phyloP scores from a whole-genome alignment of 306 rosid genomes.

The Cucurbita ficifolia region DNA sequence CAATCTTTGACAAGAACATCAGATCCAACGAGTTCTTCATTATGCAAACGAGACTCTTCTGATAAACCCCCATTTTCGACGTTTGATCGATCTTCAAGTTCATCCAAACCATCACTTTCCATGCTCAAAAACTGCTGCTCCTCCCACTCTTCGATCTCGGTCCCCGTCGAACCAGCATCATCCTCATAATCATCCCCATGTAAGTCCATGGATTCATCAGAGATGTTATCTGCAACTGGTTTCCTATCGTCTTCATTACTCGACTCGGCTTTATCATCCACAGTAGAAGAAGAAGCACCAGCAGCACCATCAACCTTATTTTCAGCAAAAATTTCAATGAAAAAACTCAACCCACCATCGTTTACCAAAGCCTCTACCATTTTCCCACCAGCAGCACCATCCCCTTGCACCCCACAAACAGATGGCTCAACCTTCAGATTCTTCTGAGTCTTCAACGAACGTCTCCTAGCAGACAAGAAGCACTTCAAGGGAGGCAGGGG shows the following conservation, averaged over 20 bases:
- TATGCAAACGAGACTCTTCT: conserved; percentile 14
- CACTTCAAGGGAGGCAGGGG: conserved; percentile 63
- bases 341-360: conserved; percentile 28
- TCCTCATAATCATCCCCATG: conserved; percentile 18
- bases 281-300: not conserved
- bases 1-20: not conserved
- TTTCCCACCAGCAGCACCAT: conserved; percentile 13
- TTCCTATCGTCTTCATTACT: not conserved
- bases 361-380: conserved; percentile 6
- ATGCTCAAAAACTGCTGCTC: conserved; percentile 17
- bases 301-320: conserved; percentile 5
- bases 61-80: conserved; percentile 17
- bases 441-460: conserved; percentile 49
- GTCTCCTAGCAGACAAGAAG: conserved; percentile 63
- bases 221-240: not conserved
- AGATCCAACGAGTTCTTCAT: conserved; percentile 1
- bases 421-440: conserved; percentile 21
- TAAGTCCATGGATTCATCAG: conserved; percentile 13
- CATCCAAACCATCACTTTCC: conserved; percentile 21
- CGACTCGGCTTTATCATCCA: not conserved
- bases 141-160: conserved; percentile 39
- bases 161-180: conserved; percentile 21
- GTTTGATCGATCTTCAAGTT: conserved; percentile 17
- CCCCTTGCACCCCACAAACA: conserved; percentile 9
- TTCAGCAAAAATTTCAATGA: conserved; percentile 44